Base-by-base conservation (phyloP, 345 rosid genomes). In the Populus nigra region DNA sequence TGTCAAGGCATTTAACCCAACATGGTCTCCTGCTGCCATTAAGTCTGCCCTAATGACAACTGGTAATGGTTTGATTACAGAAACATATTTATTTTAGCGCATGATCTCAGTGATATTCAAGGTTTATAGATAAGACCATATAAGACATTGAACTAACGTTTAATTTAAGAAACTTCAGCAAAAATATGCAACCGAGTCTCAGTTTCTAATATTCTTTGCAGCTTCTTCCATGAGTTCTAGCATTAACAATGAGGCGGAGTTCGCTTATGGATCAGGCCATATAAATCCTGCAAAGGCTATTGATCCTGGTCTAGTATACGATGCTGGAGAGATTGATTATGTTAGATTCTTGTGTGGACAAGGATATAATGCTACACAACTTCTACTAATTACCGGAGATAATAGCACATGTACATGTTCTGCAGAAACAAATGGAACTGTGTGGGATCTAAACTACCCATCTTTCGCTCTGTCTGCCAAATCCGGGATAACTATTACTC, bases 1-100 rank as follows among this genome's bases (percentile, higher is more conserved):
- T 76, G 73, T 86, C 69, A 84, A 86, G 65, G 71, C 85, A 20
- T 69, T 80, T 61, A 86, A 65, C 74, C 83, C 87, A 23, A 71
- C 71, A 29, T 88, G 85, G 90, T 82, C 88, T 9, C 80, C 86
- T 49, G 83, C 88, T 59, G 82, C 85, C 81, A 84, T 88, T 49
- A 66, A 79, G 43, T 88, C 87, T 43, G 86, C 88, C 75, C 72
- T 88, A 55, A 86, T 87, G 88, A 87, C 90, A 10, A 87, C 86
- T 5, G 86, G 88, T 88, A 18, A 50, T 49, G 20, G 18, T 55
- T 18, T 17, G 18, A 16, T 22, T 16, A 55, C 61, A 17, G 7
- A 5, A 55, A 16, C 7, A 18, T 55, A 17, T 22, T 55, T 55
- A 55, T 55, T 22, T 55, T 0, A 16, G n/a, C 23, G 61, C 61